Conservation (phyloP, 108 stramenopile species). For the Stephanodiscus minutulus region DNA sequence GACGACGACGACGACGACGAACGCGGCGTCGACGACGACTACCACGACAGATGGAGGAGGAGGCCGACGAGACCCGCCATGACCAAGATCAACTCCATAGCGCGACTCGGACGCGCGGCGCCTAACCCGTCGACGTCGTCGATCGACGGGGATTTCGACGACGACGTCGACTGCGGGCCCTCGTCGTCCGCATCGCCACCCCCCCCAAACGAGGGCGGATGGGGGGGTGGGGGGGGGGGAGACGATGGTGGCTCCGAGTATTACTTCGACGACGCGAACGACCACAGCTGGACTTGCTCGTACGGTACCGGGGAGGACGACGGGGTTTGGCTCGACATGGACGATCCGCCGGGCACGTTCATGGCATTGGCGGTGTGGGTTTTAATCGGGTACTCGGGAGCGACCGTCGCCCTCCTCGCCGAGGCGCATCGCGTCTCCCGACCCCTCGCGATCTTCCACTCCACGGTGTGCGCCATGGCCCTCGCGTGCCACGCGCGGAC, state of each 20-base stretch:
- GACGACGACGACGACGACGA: no score
- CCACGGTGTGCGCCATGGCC: constrained; percentile 57
- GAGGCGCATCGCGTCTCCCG: constrained; percentile 60
- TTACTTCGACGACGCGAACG: constrained; percentile 49
- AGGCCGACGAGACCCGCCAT: background rate
- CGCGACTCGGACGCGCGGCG: background rate
- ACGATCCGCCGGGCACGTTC: constrained; percentile 73
- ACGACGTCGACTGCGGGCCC: background rate
- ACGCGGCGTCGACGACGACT: no score
- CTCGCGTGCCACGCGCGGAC: constrained; percentile 81
- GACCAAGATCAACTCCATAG: background rate
- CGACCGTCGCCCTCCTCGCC: constrained; percentile 68
- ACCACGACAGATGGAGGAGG: no score
- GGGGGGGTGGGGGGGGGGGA: background rate
- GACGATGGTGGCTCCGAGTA: constrained; percentile 21
- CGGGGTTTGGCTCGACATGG: constrained; percentile 77
- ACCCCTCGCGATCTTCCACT: constrained; percentile 58
- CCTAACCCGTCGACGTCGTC: background rate
- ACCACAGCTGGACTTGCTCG: constrained; percentile 31
- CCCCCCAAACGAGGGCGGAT: no score
- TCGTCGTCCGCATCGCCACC: no score
- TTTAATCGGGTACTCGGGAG: constrained; percentile 61
- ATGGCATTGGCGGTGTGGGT: constrained; percentile 72
- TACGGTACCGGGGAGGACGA: constrained; percentile 56
- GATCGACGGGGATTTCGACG: constrained; percentile 1